A percentile compares a stretch with the other conserved stretches of the same genome.
These are phyloP conservation scores for Penicillium sp. DNA, from an alignment of 2,329 filamentous ascomycete species.

Conservation along the genomic window DNA sequence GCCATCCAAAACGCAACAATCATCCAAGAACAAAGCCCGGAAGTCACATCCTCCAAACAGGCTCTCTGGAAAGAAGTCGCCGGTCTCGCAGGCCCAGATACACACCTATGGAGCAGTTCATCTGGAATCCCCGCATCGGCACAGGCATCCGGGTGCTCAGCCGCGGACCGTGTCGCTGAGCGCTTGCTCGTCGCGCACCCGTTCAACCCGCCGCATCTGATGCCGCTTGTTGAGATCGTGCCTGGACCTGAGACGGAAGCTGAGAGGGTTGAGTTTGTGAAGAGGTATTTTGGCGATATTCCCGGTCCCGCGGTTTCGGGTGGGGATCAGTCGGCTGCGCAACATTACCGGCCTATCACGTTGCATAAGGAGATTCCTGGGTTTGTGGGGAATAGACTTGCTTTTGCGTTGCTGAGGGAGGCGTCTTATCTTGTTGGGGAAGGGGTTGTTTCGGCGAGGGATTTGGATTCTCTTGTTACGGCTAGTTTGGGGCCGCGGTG, in stretches of 20 bases:
- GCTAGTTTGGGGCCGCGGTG: slow-evolving; percentile 56
- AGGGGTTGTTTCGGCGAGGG: slow-evolving; percentile 54
- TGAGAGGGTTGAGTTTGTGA: slow-evolving; percentile 29
- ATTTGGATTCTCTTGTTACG: slow-evolving; percentile 55
- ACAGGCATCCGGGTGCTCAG: slow-evolving; percentile 35
- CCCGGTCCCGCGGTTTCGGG: slow-evolving; percentile 11
- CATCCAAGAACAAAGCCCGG: slow-evolving; percentile 61
- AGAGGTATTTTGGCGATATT: slow-evolving; percentile 41
- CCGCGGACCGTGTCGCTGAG: slow-evolving; percentile 39
- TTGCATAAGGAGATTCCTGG: slow-evolving; percentile 54
- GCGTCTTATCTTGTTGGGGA: slow-evolving; percentile 55
- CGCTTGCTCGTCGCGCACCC: slow-evolving; percentile 59
- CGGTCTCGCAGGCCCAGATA: slow-evolving; percentile 41
- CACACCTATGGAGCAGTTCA: slow-evolving; percentile 59
- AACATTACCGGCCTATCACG: slow-evolving; percentile 46
- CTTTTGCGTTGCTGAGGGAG: slow-evolving; percentile 58
- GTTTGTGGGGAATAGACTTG: slow-evolving; percentile 60
- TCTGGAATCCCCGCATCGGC: slow-evolving; percentile 57
- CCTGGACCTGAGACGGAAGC: slow-evolving; percentile 47
- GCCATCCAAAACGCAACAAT: slow-evolving; percentile 52
- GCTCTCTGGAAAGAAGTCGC: slow-evolving; percentile 55
- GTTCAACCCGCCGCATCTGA: slow-evolving; percentile 62
- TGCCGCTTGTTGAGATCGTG: slow-evolving; percentile 61
- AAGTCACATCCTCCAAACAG: slow-evolving; percentile 54
- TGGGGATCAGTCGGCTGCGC: not conserved